phyloP scores from a whole-genome alignment of 2,329 filamentous ascomycete genomes.

The Madurella mycetomatis region DNA sequence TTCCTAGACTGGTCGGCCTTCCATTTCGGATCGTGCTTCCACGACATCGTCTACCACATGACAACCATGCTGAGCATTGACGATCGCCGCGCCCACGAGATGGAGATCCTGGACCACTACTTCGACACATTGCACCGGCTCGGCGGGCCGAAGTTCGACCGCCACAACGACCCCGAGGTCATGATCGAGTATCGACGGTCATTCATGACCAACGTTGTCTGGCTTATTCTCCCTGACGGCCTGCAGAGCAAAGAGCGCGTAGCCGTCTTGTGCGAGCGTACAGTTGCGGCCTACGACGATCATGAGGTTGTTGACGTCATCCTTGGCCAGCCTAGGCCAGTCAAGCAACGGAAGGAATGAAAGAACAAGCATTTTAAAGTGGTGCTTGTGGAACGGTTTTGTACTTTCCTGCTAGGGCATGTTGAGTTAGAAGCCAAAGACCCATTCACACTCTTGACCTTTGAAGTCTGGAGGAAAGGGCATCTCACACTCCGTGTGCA shows the following conservation, averaged over 20 bases:
- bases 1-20: constrained; percentile 42
- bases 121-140: constrained; percentile 30
- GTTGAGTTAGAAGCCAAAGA: no score
- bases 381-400: no score
- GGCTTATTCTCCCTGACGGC: constrained; percentile 27
- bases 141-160: constrained; percentile 33
- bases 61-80: constrained; percentile 36
- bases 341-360: background rate
- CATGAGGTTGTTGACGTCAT: constrained; percentile 34
- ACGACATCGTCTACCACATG: constrained; percentile 41
- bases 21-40: constrained; percentile 40
- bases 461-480: no score
- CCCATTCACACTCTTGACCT: no score
- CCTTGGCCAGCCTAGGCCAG: background rate
- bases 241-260: constrained; percentile 37
- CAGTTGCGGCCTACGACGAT: constrained; percentile 34
- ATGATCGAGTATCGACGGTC: constrained; percentile 32
- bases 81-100: constrained; percentile 38
- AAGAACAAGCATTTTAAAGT: no score
- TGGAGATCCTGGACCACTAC: constrained; percentile 36
- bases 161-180: constrained; percentile 27
- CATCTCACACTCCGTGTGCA: no score
- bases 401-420: no score
- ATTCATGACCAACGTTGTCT: constrained; percentile 32
- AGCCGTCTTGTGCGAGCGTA: constrained; percentile 31